Evolutionary conservation across 139 green algal species (phyloP).

Genomic region (Chlorella sp.): DNA sequence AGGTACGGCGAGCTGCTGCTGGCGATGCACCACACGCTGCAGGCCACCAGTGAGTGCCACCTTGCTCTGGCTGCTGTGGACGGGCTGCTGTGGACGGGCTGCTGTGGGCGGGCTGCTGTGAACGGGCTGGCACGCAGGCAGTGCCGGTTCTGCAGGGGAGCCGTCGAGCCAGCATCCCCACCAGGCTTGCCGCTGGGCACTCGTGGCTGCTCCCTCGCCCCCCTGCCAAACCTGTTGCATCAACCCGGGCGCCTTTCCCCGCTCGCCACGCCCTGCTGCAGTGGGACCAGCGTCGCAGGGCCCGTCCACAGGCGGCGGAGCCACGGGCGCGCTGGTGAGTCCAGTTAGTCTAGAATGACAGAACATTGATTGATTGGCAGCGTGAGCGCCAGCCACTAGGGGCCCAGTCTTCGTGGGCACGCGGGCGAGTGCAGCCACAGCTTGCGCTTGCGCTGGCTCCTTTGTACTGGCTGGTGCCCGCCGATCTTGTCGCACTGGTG

Average conservation of each 20-base stretch:
- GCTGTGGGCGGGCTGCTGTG: neutral
- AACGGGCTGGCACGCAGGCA: neutral
- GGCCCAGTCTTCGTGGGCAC: too few relatives aligned
- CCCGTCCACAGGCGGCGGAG: neutral
- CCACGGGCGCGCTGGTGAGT: too few relatives aligned
- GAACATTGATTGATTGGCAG: too few relatives aligned
- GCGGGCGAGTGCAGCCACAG: too few relatives aligned
- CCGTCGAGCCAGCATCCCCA: neutral
- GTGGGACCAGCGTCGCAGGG: constrained; percentile 6
- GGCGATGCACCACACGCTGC: constrained; percentile 45
- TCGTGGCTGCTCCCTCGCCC: neutral
- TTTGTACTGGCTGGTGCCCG: too few relatives aligned
- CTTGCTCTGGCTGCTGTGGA: too few relatives aligned
- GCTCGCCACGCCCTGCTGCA: neutral
- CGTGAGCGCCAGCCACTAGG: too few relatives aligned
- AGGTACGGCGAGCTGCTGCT: constrained; percentile 47
- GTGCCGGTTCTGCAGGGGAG: neutral
- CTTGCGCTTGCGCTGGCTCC: too few relatives aligned
- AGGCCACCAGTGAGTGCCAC: constrained; percentile 15
- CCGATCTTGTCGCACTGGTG: too few relatives aligned
- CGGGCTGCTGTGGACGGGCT: neutral
- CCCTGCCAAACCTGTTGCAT: neutral
- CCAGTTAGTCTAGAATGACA: too few relatives aligned
- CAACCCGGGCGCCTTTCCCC: too few relatives aligned
- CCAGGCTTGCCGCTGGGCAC: neutral